These are phyloP conservation scores for Cercospora zeae-maydis DNA, from an alignment of 2,329 filamentous ascomycete genomes.

Conservation along the genomic window DNA sequence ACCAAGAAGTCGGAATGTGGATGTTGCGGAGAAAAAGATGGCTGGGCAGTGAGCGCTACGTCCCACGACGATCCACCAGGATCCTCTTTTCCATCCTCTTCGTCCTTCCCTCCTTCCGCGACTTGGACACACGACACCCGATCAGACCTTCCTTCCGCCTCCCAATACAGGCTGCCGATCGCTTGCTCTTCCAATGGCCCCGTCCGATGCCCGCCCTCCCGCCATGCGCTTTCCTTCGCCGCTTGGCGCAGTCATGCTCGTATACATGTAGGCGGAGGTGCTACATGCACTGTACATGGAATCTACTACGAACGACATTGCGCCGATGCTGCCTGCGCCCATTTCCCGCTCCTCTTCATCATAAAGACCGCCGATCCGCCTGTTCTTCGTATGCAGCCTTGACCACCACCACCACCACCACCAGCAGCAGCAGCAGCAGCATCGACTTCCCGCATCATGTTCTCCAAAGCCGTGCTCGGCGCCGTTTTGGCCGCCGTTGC, in stretches of 20 bases:
- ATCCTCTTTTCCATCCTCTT: background rate
- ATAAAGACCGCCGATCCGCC: background rate
- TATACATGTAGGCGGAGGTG: background rate
- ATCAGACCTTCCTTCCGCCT: background rate
- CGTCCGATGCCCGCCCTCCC: too few relatives aligned
- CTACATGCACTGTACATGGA: too few relatives aligned
- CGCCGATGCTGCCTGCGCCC: too few relatives aligned
- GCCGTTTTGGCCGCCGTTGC: conserved; percentile 13
- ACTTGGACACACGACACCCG: background rate
- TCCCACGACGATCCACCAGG: background rate
- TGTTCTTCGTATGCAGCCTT: background rate
- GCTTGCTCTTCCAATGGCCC: background rate
- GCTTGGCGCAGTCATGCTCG: background rate
- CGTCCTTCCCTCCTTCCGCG: background rate
- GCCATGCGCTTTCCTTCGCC: conserved; percentile 2
- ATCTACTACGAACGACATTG: too few relatives aligned
- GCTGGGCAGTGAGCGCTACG: background rate
- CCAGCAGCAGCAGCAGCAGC: too few relatives aligned
- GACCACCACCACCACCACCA: too few relatives aligned
- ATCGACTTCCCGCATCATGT: conserved; percentile 6
- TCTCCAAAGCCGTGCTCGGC: conserved; percentile 12
- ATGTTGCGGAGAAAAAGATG: background rate
- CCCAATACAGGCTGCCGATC: background rate
- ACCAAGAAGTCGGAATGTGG: background rate
- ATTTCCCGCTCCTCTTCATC: too few relatives aligned